Evolutionary conservation across 768 basidiomycete genomes (phyloP), one percentile per base, ranked within the genome.

Genomic region (Panaeolus cyanescens): DNA sequence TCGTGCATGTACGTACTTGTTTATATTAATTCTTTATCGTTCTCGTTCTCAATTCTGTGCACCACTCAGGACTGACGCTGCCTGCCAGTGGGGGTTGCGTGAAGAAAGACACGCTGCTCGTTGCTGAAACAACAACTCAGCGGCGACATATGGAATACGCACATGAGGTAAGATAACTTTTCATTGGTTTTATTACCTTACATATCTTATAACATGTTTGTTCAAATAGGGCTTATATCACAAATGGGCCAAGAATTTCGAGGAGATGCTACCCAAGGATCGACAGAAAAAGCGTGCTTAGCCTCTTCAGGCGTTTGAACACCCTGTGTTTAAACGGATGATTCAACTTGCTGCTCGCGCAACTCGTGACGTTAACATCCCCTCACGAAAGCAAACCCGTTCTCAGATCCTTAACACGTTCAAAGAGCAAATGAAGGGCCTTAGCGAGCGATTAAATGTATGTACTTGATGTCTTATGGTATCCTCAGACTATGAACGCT

Each of bases 211-310:
- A n/a, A 7, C 32, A 25, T 30, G 6, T 33, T 15, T 31, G 15
- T 40, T 32, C 5, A 15, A 4, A 0, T 45, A 65, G 65, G 25
- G 13, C 1, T n/a, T 17, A 1, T 65, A 63, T 32, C 20, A 28
- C 3, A 55, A 36, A 31, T 68, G 67, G 65, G 15, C 0, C 0
- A 59, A 60, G 3, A 64, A 59, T 12, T 68, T 68, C 10, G 33
- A 58, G 0, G 65, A 65, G 1, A 69, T 67, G 66, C 64, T 69
- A 31, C 62, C 65, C 1, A 55, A 62, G 15, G 66, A 69, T 50
- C 54, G 15, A 22, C 39, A n/a, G 54, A 19, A 36, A 25, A 30
- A 55, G 7, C 55, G 13, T 56, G 53, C 20, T 37, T 31, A 59
- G 58, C 58, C 58, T 3, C 13, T 61, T 10, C 34, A 56, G 55